Conservation (phyloP, 1,284 basidiomycete genomes). For the Microbotryum scabiosae region DNA sequence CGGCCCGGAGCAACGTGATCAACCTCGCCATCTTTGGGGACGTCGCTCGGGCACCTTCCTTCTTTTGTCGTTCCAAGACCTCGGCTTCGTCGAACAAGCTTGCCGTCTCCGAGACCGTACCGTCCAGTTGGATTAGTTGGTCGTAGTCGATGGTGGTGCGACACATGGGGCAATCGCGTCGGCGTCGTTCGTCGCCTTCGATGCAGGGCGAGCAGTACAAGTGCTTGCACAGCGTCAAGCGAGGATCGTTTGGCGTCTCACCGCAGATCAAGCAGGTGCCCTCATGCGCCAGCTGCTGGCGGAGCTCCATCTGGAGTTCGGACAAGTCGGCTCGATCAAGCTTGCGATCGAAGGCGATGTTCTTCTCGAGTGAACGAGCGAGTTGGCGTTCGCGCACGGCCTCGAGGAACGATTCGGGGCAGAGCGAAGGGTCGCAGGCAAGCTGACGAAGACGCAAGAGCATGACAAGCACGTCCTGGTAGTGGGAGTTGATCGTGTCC, state of each 20-base stretch:
- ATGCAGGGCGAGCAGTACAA: constrained; percentile 26
- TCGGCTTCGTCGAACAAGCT: constrained; percentile 4
- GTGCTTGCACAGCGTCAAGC: constrained; percentile 27
- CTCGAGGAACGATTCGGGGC: constrained; percentile 66
- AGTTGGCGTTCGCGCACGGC: constrained; percentile 33
- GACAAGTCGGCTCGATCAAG: no score
- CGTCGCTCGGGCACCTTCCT: constrained; percentile 1
- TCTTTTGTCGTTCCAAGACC: constrained; percentile 1
- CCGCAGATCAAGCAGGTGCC: constrained; percentile 19
- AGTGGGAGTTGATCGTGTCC: constrained; percentile 31
- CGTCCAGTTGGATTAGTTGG: constrained; percentile 11
- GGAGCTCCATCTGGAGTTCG: constrained; percentile 1
- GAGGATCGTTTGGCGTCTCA: constrained; percentile 14
- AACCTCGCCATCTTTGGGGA: constrained; percentile 26
- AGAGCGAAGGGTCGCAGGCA: constrained; percentile 66
- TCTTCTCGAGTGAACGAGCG: constrained; percentile 15
- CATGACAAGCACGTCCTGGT: constrained; percentile 44
- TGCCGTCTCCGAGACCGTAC: not conserved
- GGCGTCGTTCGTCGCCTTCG: constrained; percentile 13
- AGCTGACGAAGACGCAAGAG: constrained; percentile 80
- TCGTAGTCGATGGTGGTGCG: constrained; percentile 5
- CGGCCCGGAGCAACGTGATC: constrained; percentile 16
- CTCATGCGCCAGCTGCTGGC: not conserved
- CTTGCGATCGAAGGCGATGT: not conserved
- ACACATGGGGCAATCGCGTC: constrained; percentile 10